Conservation (phyloP, 2,329 filamentous ascomycete genomes). For the Scopulariopsis brevicaulis region DNA sequence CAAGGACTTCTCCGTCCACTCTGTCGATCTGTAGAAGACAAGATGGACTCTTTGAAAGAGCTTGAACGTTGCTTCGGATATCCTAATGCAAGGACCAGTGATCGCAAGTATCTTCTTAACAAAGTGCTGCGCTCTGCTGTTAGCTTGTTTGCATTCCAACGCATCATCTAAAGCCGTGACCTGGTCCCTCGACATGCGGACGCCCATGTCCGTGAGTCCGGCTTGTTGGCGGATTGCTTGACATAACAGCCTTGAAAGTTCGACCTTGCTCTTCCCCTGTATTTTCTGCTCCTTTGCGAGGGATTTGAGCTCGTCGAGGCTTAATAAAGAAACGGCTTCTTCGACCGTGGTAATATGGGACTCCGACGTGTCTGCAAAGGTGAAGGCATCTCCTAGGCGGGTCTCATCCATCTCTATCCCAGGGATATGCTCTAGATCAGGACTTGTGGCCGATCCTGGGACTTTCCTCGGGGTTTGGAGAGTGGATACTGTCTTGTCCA, state of each 20-base stretch:
- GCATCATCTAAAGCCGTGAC: constrained; percentile 15
- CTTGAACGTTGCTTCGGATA: constrained; percentile 60
- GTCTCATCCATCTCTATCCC: constrained; percentile 27
- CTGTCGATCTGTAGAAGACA: constrained; percentile 89
- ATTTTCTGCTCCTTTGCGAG: constrained; percentile 81
- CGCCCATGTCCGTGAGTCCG: constrained; percentile 57
- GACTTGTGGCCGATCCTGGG: constrained; percentile 23
- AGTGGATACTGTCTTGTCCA: constrained; percentile 50
- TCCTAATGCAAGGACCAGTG: constrained; percentile 73
- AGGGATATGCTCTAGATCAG: constrained; percentile 10
- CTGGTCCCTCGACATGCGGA: not conserved
- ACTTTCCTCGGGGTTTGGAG: constrained; percentile 50
- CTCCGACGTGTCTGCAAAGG: constrained; percentile 71
- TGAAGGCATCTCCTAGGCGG: constrained; percentile 46
- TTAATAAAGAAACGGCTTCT: constrained; percentile 70
- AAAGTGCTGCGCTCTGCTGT: constrained; percentile 64
- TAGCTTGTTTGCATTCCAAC: constrained; percentile 17
- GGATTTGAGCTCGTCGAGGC: constrained; percentile 76
- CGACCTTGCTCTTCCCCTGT: constrained; percentile 77
- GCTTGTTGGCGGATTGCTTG: constrained; percentile 62
- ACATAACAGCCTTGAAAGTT: constrained; percentile 64
- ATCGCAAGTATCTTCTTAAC: constrained; percentile 64
- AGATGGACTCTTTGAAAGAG: constrained; percentile 91
- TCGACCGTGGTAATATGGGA: constrained; percentile 65
- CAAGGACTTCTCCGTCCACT: constrained; percentile 95